Base-by-base conservation (phyloP, 1,284 basidiomycete species). In the Papiliotrema fonsecae region DNA sequence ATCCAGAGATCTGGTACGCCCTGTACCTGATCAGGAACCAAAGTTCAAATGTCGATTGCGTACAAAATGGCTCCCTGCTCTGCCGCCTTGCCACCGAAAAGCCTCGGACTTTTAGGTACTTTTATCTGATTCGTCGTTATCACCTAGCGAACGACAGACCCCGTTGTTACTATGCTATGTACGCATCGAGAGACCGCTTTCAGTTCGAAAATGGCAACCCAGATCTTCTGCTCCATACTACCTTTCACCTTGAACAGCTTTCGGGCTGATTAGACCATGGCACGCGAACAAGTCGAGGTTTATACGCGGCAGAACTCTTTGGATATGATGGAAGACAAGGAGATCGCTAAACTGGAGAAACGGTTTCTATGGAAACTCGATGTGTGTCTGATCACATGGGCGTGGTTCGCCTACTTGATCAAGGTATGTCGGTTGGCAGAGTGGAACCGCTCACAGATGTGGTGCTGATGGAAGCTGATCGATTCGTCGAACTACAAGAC, bases 401-500 rank as follows among this genome's bases (percentile, higher is more conserved):
- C 54, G 5, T 52, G 51, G 45, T 45, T 51, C 25, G 54, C 50
- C 3, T 55, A 55, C 25, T 39, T 55, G 26, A 51, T 55, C 40
- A 55, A 55, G 50, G 51, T 45, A 34, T 36, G 42, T 42, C 26
- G 26, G 24, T 16, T n/a, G n/a, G n/a, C n/a, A n/a, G n/a, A n/a
- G n/a, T n/a, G n/a, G n/a, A n/a, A n/a, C n/a, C n/a, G n/a, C n/a
- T n/a, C n/a, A n/a, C n/a, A n/a, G n/a, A n/a, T n/a, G n/a, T n/a
- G n/a, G 22, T 6, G 18, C 28, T 43, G 19, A 25, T 18, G 24
- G 16, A 9, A 47, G 45, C 37, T 39, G 19, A 49, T 55, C 19
- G 50, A 51, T 19, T 54, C 46, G 49, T 50, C 47, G 14, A 54
- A 54, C 22, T 50, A 50, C 47, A 64, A 57, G 27, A 65, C 56